Conservation (phyloP, 75 land plant genomes). For the Picea sitchensis region DNA sequence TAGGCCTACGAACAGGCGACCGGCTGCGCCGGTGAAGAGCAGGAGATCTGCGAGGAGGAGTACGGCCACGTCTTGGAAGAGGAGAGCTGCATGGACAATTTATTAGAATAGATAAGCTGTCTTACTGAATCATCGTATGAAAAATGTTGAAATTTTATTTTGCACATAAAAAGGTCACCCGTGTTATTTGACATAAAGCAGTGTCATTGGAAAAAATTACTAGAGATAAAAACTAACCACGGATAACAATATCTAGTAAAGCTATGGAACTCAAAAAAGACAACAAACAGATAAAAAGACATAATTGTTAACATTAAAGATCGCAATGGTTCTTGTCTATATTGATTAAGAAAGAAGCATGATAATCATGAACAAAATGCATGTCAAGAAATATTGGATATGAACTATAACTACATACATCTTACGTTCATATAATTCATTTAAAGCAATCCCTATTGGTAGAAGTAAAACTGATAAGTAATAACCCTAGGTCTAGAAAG, state of each 20-base stretch:
- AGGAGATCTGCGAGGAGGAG: conserved; percentile 90
- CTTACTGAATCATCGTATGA: not conserved
- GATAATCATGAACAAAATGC: no score
- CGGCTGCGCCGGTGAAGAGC: conserved; percentile 63
- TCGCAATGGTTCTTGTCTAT: not conserved
- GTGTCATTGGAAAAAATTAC: not conserved
- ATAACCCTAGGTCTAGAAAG: no score
- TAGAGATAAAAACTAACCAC: not conserved
- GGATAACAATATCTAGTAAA: not conserved
- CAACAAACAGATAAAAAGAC: not conserved
- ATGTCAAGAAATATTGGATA: no score
- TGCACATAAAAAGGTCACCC: not conserved
- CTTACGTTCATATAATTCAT: no score
- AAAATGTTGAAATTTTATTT: not conserved
- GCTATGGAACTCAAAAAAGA: not conserved
- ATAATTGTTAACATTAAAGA: no score
- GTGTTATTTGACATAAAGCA: not conserved
- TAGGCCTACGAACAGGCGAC: conserved; percentile 78
- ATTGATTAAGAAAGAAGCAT: not conserved
- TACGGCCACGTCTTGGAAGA: conserved; percentile 71
- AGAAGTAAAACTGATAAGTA: no score
- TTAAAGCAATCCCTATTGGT: no score
- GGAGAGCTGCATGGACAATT: conserved; percentile 16
- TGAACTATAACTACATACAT: no score
- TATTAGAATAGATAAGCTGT: not conserved